Evolutionary conservation across 176 grass and related monocot species (phyloP).

Genomic region (Neostapfia colusana): DNA sequence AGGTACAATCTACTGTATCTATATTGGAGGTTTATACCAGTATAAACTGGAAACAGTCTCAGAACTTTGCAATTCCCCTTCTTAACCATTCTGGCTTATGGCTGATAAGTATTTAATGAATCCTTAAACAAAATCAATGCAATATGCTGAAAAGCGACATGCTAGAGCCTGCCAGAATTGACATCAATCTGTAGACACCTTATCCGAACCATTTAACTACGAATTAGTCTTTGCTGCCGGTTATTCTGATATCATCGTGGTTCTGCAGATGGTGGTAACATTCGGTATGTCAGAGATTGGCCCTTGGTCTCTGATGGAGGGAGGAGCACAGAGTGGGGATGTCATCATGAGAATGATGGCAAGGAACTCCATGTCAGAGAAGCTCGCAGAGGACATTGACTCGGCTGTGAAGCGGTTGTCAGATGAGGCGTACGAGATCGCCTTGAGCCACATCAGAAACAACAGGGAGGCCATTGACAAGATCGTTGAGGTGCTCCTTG

Average conservation of each 20-base stretch:
- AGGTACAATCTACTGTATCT: slow-evolving; percentile 42
- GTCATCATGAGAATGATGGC: slow-evolving; percentile 99
- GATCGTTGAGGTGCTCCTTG: slow-evolving; percentile 88
- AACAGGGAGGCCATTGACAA: slow-evolving; percentile 96
- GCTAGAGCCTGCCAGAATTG: not conserved
- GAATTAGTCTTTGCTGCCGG: not conserved
- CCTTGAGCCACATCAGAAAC: slow-evolving; percentile 65
- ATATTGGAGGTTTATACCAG: not conserved
- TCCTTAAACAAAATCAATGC: not conserved
- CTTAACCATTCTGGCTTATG: not conserved
- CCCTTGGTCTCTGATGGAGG: slow-evolving; percentile 96
- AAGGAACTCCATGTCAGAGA: slow-evolving; percentile 97
- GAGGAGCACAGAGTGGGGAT: slow-evolving; percentile 63
- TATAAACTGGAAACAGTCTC: not conserved
- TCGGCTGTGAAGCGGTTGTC: slow-evolving; percentile 73
- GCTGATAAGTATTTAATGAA: not conserved
- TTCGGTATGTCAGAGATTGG: slow-evolving; percentile 98
- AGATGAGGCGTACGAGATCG: slow-evolving; percentile 74
- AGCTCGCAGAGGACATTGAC: slow-evolving; percentile 88
- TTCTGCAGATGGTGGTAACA: slow-evolving; percentile 83
- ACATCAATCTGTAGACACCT: not conserved
- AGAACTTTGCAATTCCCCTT: not conserved
- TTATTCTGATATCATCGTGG: slow-evolving; percentile 19
- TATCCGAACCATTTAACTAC: not conserved
- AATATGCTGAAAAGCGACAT: not conserved